A percentile compares a stretch with the other conserved stretches of the same genome.
Conservation (phyloP, 2,329 filamentous ascomycete species). For the Trichoderma semiorbis region DNA sequence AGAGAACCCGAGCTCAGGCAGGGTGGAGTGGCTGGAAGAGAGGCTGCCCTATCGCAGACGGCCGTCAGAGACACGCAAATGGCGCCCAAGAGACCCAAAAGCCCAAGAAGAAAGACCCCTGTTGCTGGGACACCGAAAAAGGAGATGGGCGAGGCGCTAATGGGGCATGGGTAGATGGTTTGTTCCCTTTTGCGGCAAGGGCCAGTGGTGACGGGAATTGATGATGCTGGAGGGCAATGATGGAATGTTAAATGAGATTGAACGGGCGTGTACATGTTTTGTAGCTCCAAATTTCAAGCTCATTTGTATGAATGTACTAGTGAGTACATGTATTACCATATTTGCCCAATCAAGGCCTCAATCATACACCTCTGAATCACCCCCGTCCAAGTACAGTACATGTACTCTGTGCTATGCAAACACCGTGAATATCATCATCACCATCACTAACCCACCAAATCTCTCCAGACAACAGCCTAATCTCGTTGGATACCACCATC, state of each 20-base stretch:
- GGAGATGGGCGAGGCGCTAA: constrained; percentile 15
- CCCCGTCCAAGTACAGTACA: not conserved
- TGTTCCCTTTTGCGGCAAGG: not conserved
- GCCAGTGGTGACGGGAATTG: not conserved
- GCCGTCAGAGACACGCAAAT: not conserved
- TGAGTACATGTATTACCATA: not conserved
- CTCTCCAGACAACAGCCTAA: not conserved
- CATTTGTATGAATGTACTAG: not conserved
- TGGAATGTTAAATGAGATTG: constrained; percentile 12
- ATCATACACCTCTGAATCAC: not conserved
- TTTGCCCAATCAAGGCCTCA: not conserved
- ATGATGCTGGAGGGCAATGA: not conserved
- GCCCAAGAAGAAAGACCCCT: not conserved
- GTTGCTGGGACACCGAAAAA: constrained; percentile 13
- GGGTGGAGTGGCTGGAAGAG: not conserved
- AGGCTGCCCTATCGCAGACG: not conserved
- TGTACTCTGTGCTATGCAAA: not conserved
- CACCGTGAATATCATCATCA: not conserved
- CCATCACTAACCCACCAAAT: not conserved
- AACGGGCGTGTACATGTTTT: not conserved
- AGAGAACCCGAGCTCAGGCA: not conserved
- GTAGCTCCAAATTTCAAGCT: not conserved
- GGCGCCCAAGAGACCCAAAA: not conserved
- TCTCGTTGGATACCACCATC: not conserved
- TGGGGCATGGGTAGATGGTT: not conserved